These are phyloP conservation scores for Musa balbisiana DNA, from an alignment of 202 grass and related monocot genomes.

Conservation along the genomic window DNA sequence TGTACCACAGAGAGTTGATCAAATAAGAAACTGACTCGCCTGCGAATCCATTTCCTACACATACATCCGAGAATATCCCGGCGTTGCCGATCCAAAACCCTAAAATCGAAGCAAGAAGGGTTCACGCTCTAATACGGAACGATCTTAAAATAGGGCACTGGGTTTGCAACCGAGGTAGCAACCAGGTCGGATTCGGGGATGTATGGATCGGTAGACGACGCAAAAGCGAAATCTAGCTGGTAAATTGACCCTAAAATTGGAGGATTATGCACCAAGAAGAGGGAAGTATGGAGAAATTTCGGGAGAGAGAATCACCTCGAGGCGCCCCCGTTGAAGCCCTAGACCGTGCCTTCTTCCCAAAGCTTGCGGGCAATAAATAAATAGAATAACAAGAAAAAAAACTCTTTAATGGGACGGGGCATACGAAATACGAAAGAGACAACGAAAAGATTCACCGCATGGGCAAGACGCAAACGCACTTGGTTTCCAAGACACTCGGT, in stretches of 20 bases:
- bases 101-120: not conserved
- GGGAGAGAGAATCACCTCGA: not conserved
- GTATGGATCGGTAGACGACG: not conserved
- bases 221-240: not conserved
- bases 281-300: not conserved
- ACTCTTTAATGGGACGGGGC: too few species aligned
- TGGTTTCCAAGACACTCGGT: too few species aligned
- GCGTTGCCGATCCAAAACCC: conserved; percentile 27
- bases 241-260: not conserved
- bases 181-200: not conserved
- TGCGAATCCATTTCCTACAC: not conserved
- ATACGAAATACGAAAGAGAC: too few species aligned
- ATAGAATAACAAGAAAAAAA: not conserved
- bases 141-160: not conserved
- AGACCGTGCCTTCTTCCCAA: not conserved
- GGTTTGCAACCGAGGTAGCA: not conserved
- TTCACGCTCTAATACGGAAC: not conserved
- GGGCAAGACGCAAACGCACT: too few species aligned
- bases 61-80: not conserved
- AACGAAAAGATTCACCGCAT: too few species aligned
- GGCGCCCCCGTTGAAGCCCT: not conserved
- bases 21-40: not conserved
- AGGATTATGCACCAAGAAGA: not conserved
- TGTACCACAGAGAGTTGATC: conserved; percentile 22
- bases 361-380: not conserved